Evolutionary conservation across 2,329 filamentous ascomycete species (phyloP).

Genomic region (Microsporum ferrugineum): DNA sequence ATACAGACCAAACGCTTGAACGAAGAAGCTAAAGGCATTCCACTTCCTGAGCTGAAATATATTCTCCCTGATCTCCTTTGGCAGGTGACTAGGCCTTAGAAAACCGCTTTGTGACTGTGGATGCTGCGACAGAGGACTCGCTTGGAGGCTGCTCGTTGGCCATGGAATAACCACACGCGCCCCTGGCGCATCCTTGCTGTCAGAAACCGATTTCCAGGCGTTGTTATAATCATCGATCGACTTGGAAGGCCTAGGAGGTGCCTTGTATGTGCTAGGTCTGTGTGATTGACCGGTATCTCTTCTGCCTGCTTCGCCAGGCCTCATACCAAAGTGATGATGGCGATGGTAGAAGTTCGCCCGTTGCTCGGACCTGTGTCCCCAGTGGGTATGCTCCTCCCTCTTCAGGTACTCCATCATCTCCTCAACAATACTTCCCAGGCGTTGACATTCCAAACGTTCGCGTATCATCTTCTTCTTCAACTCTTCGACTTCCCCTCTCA

Average conservation of each 20-base stretch:
- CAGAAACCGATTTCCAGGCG: neutral
- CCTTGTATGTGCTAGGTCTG: neutral
- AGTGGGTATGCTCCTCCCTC: neutral
- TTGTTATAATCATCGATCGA: neutral
- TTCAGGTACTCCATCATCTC: neutral
- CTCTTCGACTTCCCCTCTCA: slow-evolving; percentile 6
- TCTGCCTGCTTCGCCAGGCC: neutral
- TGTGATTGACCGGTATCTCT: too few species aligned
- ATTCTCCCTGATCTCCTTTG: slow-evolving; percentile 3
- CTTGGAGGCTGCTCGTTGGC: slow-evolving; percentile 7
- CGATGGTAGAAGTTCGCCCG: neutral
- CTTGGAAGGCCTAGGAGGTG: neutral
- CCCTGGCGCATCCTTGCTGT: neutral
- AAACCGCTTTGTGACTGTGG: neutral
- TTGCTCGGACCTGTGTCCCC: neutral
- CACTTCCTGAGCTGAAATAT: slow-evolving; percentile 12
- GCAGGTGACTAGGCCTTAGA: slow-evolving; percentile 1
- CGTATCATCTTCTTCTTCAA: slow-evolving; percentile 9
- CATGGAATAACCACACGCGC: neutral
- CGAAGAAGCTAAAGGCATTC: slow-evolving; percentile 14
- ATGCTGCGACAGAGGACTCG: neutral
- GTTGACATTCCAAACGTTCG: slow-evolving; percentile 9
- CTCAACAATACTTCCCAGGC: slow-evolving; percentile 4
- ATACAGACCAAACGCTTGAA: slow-evolving; percentile 9
- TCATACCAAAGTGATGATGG: neutral